These are phyloP conservation scores for Trichoderma gamsii DNA, from an alignment of 495 filamentous ascomycete species.

Conservation along the genomic window DNA sequence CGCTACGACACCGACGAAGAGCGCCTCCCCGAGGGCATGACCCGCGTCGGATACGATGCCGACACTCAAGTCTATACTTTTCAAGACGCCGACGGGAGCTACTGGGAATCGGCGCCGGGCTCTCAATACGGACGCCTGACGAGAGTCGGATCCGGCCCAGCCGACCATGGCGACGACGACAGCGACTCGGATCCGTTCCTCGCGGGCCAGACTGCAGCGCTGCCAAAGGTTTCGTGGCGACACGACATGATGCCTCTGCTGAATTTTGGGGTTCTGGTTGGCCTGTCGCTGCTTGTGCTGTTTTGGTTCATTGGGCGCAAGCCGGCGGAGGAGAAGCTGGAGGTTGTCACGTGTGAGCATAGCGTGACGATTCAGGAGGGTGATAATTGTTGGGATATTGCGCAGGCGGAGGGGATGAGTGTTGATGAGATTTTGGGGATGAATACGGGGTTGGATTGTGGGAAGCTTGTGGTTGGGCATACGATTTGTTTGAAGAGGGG, in stretches of 20 bases:
- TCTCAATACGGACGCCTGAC: slow-evolving; percentile 39
- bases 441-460: slow-evolving; percentile 28
- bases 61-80: slow-evolving; percentile 46
- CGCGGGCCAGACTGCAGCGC: background rate
- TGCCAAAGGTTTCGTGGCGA: slow-evolving; percentile 25
- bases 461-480: slow-evolving; percentile 23
- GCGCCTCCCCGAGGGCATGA: slow-evolving; percentile 48
- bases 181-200: slow-evolving; percentile 10
- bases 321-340: slow-evolving; percentile 18
- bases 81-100: slow-evolving; percentile 33
- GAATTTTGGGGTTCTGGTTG: slow-evolving; percentile 30
- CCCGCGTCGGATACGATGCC: slow-evolving; percentile 49
- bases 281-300: slow-evolving; percentile 27
- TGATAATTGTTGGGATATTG: slow-evolving; percentile 32
- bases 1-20: slow-evolving; percentile 43
- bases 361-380: slow-evolving; percentile 23
- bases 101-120: slow-evolving; percentile 42
- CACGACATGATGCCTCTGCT: slow-evolving; percentile 31
- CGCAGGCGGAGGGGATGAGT: slow-evolving; percentile 21
- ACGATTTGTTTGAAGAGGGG: slow-evolving; percentile 24
- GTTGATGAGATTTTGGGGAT: slow-evolving; percentile 26
- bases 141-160: slow-evolving; percentile 22
- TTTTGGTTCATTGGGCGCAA: slow-evolving; percentile 26
- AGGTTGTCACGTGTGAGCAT: background rate
- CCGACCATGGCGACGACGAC: background rate